Percentiles rank a stretch among this genome's conserved stretches.
These are phyloP conservation scores for Coemansia sp. DNA, from an alignment of 192 early-diverging fungal species.

Conservation along the genomic window DNA sequence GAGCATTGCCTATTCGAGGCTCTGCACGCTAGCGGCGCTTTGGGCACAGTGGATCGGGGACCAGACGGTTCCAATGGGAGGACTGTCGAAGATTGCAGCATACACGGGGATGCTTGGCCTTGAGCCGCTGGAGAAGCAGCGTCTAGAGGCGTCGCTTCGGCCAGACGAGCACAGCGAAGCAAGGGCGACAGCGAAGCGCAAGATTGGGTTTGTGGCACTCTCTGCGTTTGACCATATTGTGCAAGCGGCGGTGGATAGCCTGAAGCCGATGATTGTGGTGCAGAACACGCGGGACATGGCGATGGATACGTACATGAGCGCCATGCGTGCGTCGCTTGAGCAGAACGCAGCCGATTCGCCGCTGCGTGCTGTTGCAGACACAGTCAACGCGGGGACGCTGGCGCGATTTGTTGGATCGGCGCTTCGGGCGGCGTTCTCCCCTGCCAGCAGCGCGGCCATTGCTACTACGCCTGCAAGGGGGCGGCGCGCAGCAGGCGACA, in stretches of 20 bases:
- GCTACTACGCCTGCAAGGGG: neutral
- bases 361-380: constrained; percentile 1
- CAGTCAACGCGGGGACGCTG: constrained; percentile 42
- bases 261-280: constrained; percentile 23
- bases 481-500: neutral
- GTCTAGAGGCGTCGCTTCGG: constrained; percentile 6
- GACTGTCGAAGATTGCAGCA: constrained; percentile 17
- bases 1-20: constrained; percentile 39
- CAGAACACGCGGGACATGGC: constrained; percentile 24
- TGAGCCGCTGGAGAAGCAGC: constrained; percentile 25
- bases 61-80: constrained; percentile 15
- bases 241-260: constrained; percentile 39
- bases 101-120: constrained; percentile 33
- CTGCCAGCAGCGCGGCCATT: neutral
- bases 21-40: constrained; percentile 33
- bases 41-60: constrained; percentile 52
- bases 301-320: constrained; percentile 17
- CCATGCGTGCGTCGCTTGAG: constrained; percentile 29
- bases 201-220: constrained; percentile 47
- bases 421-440: constrained; percentile 13
- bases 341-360: neutral
- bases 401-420: constrained; percentile 37
- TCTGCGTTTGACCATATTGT: constrained; percentile 52
- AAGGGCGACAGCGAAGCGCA: constrained; percentile 20
- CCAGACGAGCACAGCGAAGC: neutral